Percentiles rank a stretch among this genome's conserved stretches.
These are phyloP conservation scores for Leccinum rimulosum DNA, from an alignment of 768 basidiomycete genomes.

Conservation along the genomic window DNA sequence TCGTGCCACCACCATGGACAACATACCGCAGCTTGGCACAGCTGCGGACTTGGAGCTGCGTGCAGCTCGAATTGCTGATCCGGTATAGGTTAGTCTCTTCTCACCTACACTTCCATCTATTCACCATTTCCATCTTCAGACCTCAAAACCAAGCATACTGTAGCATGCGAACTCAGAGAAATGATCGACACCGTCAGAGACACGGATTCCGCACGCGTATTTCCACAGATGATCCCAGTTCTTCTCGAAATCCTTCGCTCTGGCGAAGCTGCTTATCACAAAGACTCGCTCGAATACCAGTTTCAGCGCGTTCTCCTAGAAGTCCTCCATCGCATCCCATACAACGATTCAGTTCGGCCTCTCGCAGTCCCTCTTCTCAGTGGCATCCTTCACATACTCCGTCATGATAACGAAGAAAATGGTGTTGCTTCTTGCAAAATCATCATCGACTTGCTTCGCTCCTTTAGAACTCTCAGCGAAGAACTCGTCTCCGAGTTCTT, in stretches of 20 bases:
- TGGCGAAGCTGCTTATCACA: slow-evolving; percentile 63
- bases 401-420: slow-evolving; percentile 94
- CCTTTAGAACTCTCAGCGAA: slow-evolving; percentile 69
- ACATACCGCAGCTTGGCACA: slow-evolving; percentile 41
- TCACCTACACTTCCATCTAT: not conserved
- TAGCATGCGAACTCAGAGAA: slow-evolving; percentile 79
- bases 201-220: slow-evolving; percentile 63
- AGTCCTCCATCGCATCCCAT: slow-evolving; percentile 84
- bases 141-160: slow-evolving; percentile 63
- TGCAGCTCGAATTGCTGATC: slow-evolving; percentile 72
- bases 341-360: slow-evolving; percentile 71
- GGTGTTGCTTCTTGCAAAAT: slow-evolving; percentile 88
- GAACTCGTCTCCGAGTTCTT: slow-evolving; percentile 78
- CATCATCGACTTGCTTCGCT: slow-evolving; percentile 83
- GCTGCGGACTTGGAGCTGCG: slow-evolving; percentile 66
- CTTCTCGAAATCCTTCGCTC: slow-evolving; percentile 70
- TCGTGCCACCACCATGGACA: slow-evolving; percentile 37
- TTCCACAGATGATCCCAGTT: slow-evolving; percentile 71
- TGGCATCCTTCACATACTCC: slow-evolving; percentile 80
- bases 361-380: slow-evolving; percentile 66
- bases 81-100: slow-evolving; percentile 51
- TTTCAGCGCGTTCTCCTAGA: slow-evolving; percentile 88
- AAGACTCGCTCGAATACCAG: slow-evolving; percentile 68
- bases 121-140: slow-evolving; percentile 40
- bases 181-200: slow-evolving; percentile 79